A percentile compares a stretch with the other conserved stretches of the same genome.
Evolutionary conservation across 2,329 filamentous ascomycete genomes (phyloP).

Genomic region (Falciphora oryzae): DNA sequence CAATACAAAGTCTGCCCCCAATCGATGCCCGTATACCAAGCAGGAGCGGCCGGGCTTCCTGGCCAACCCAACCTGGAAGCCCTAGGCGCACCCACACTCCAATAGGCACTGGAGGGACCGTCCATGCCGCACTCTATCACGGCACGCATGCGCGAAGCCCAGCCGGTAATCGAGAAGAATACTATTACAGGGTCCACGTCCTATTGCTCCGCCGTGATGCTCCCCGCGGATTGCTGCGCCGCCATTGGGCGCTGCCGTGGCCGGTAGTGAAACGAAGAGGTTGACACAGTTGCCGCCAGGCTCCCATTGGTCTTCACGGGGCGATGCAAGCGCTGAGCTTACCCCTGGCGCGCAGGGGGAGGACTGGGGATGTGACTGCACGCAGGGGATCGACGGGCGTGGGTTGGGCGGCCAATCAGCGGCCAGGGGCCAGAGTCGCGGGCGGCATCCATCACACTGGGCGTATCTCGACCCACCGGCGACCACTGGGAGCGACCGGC

Average conservation of each 20-base stretch:
- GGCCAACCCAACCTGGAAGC: too few relatives aligned
- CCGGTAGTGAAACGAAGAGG: background rate
- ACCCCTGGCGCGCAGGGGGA: slow-evolving; percentile 6
- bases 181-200: background rate
- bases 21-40: too few relatives aligned
- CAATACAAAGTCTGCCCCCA: background rate
- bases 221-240: background rate
- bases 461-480: background rate
- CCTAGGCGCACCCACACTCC: background rate
- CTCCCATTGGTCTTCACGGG: slow-evolving; percentile 2
- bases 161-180: background rate
- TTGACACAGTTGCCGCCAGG: background rate
- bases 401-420: slow-evolving; percentile 4
- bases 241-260: slow-evolving; percentile 6
- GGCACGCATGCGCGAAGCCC: background rate
- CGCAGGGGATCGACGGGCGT: background rate
- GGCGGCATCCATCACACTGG: background rate
- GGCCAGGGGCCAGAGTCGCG: background rate
- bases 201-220: background rate
- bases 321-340: slow-evolving; percentile 7
- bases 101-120: too few relatives aligned
- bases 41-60: too few relatives aligned
- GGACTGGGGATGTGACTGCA: slow-evolving; percentile 2
- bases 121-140: background rate
- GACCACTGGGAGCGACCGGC: background rate